Base-by-base conservation (phyloP, 441 rosid genomes). In the Pelargonium exstipulatum region DNA sequence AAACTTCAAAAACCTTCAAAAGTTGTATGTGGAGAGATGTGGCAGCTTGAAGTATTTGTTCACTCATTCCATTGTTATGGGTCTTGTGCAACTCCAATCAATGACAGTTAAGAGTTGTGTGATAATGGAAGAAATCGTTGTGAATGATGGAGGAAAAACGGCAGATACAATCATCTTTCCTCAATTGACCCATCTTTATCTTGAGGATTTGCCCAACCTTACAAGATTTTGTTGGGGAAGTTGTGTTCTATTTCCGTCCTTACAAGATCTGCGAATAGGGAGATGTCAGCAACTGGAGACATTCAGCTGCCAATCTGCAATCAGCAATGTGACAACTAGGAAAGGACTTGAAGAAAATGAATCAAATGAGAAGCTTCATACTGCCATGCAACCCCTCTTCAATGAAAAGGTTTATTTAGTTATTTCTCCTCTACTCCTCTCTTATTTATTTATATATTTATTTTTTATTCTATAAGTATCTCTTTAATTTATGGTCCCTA, bases 1-100 rank as follows among this genome's bases (percentile, higher is more conserved):
- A 9, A 62, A 51, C 2, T 79, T 77, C 43, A 57, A 12, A 10
- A 67, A 74, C n/a, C 73, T 72, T 24, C 62, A 64, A 14, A 26
- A 32, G 42, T 40, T 72, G 53, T 42, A 0, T 5, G 29, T 73
- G 7, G 16, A 49, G 17, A 42, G 22, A 2, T 76, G 79, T 65
- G 14, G 57, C 1, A 57, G 61, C 14, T 46, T 73, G 32, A 73
- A 67, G 12, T 46, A 62, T 67, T 0, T 67, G 10, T 70, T 73
- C 2, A 1, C 77, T 7, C 45, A 55, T 9, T 66, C 66, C 3
- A 6, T 45, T 0, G 58, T 48, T 3, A 29, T n/a, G 62, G 62
- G 37, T 20, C 29, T 24, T 24, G 29, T 24, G 29, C 29, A 24
- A 24, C 2, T 24, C 29, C 29, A 24, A 24, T 24, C 29, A 24